Base-by-base conservation (phyloP, 345 rosid species). In the Pistacia atlantica region DNA sequence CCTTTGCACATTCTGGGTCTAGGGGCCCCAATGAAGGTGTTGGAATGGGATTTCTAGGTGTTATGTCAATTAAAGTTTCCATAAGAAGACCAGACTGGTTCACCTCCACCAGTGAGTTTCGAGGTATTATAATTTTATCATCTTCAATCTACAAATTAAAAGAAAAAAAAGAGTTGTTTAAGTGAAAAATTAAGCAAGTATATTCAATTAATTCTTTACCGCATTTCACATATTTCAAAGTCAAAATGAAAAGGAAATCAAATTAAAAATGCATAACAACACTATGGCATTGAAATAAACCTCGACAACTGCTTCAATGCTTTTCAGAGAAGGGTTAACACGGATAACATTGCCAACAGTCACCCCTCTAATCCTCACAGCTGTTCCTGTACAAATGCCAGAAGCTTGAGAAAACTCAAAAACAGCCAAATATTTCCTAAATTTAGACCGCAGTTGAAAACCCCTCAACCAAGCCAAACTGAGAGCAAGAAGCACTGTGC, bases 41-140 rank as follows among this genome's bases (percentile, higher is more conserved):
- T 45, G 98, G 98, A 80, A 97, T 90, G 55, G 98, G 99, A 82
- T 92, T 72, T 72, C 84, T 86, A 4, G 99, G 99, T 1, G 95
- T 94, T 69, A 97, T 91, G 71, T 97, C 98, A 33, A 97, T 94
- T 86, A 97, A 13, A 61, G 99, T 94, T 82, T 97, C 98, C 98
- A 94, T 93, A 17, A 94, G 87, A 79, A 97, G 97, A 80, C 99
- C 99, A 55, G 99, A 97, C 82, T 92, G 99, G 84, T 97, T 97
- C 82, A 97, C 97, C 85, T 97, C 99, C 69, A 97, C 84, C 49
- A 87, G 80, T 35, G 98, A 89, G 85, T 97, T 97, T 79, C 79
- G 92, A 10, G 98, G 99, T 75, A 97, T 92, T 74, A 97, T 79
- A 72, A 87, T 90, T 79, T 97, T 94, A 79, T 97, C 97, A 90